Conservation (phyloP, 1,284 basidiomycete species). For the Leccinum griseonigrum region DNA sequence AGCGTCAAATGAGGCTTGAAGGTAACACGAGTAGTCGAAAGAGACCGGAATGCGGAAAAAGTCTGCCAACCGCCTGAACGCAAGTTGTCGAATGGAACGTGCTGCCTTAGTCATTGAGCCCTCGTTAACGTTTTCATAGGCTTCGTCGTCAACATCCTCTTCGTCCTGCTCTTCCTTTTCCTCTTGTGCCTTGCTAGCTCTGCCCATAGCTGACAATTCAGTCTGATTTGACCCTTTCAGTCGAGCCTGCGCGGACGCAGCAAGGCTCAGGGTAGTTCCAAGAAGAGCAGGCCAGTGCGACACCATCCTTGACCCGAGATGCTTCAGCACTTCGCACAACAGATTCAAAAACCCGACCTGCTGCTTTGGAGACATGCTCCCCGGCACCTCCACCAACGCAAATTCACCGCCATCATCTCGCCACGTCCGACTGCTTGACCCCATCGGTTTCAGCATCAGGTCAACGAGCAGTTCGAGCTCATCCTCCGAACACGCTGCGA, state of each 20-base stretch:
- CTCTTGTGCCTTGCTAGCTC: conserved; percentile 33
- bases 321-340: conserved; percentile 80
- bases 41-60: conserved; percentile 75
- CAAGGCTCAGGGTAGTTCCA: conserved; percentile 61
- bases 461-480: conserved; percentile 83
- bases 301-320: conserved; percentile 72
- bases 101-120: conserved; percentile 43
- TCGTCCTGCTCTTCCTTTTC: conserved; percentile 40
- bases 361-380: conserved; percentile 59
- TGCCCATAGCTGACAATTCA: conserved; percentile 15
- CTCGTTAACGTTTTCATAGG: conserved; percentile 29
- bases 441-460: conserved; percentile 87
- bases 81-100: conserved; percentile 75
- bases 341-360: conserved; percentile 83
- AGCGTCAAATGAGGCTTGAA: conserved; percentile 63
- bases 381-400: conserved; percentile 31
- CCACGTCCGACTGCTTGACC: conserved; percentile 31
- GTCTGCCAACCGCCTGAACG: conserved; percentile 84
- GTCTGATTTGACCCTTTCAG: conserved; percentile 19
- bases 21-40: conserved; percentile 78
- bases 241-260: conserved; percentile 60
- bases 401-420: conserved; percentile 25
- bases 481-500: conserved; percentile 68
- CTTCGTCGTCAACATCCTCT: conserved; percentile 29
- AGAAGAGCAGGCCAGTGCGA: conserved; percentile 75